These are phyloP conservation scores for Prunus salicina DNA, from an alignment of 306 rosid species.

Conservation along the genomic window DNA sequence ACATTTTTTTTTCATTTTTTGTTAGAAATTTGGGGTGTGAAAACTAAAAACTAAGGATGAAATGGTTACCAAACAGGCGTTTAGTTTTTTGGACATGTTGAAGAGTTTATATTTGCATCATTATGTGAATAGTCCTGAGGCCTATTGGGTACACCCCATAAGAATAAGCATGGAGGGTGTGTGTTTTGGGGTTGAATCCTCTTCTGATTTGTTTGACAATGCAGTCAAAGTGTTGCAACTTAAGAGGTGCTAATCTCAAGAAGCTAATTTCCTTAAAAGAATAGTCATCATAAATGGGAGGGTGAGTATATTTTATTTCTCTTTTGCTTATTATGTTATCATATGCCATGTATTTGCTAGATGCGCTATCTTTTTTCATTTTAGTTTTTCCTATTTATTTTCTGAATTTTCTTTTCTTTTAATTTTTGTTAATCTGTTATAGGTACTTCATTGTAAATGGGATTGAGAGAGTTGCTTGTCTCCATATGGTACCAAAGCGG, in stretches of 20 bases:
- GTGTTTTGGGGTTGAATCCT: not conserved
- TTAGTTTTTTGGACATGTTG: no score
- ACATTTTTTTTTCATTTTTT: no score
- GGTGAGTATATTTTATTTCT: slow-evolving; percentile 55
- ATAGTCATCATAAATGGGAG: slow-evolving; percentile 94
- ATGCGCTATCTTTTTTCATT: not conserved
- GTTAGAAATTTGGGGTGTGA: no score
- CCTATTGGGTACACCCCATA: not conserved
- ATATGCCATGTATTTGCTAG: no score
- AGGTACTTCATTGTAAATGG: slow-evolving; percentile 92
- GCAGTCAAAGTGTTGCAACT: slow-evolving; percentile 85
- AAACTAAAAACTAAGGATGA: no score
- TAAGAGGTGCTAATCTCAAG: slow-evolving; percentile 55
- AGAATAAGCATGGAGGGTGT: not conserved
- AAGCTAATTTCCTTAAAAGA: slow-evolving; percentile 69
- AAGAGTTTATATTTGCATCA: not conserved
- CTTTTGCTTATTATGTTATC: no score
- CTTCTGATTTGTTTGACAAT: slow-evolving; percentile 4
- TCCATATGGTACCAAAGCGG: slow-evolving; percentile 70
- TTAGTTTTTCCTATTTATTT: not conserved
- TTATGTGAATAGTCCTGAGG: not conserved
- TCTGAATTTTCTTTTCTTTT: slow-evolving; percentile 6
- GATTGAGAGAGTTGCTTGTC: slow-evolving; percentile 84
- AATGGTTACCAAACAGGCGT: no score
- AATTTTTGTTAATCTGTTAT: slow-evolving; percentile 16